Conservation (phyloP, 176 grass and related monocot genomes). For the Cenchrus fungigraminus region DNA sequence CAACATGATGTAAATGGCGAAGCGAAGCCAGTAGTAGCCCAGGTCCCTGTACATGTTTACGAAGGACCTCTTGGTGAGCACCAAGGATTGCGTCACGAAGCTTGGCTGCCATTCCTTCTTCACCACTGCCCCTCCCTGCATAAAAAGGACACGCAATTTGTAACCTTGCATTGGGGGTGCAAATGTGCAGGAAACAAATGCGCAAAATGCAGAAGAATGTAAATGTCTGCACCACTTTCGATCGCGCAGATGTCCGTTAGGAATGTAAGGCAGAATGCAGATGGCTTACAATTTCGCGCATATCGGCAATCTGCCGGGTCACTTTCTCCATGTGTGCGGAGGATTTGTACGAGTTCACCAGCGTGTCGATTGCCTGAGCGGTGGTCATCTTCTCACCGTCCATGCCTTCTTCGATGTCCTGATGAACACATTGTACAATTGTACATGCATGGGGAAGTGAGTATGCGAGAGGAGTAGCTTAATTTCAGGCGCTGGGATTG, state of each 20-base stretch:
- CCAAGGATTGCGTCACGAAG: slow-evolving; percentile 66
- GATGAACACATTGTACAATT: background rate
- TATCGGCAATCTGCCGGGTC: slow-evolving; percentile 54
- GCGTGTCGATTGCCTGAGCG: slow-evolving; percentile 52
- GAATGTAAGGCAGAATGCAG: background rate
- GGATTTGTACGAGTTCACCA: slow-evolving; percentile 66
- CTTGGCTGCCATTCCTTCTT: slow-evolving; percentile 67
- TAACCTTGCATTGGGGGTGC: background rate
- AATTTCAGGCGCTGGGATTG: background rate
- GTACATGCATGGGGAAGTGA: background rate
- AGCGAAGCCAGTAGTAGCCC: slow-evolving; percentile 93
- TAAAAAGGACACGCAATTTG: background rate
- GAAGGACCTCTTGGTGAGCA: slow-evolving; percentile 88
- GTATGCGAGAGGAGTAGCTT: background rate
- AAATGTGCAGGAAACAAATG: background rate
- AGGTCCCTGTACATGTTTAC: slow-evolving; percentile 96
- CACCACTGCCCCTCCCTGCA: slow-evolving; percentile 61
- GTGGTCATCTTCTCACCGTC: slow-evolving; percentile 41
- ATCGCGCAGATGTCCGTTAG: background rate
- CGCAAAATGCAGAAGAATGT: background rate
- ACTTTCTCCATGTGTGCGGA: slow-evolving; percentile 60
- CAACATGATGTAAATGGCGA: slow-evolving; percentile 71
- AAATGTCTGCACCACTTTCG: background rate
- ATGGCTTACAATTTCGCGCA: slow-evolving; percentile 51
- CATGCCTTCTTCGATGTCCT: slow-evolving; percentile 56